phyloP scores from a whole-genome alignment of 139 green algal species.

The Picochlorum sp. region DNA sequence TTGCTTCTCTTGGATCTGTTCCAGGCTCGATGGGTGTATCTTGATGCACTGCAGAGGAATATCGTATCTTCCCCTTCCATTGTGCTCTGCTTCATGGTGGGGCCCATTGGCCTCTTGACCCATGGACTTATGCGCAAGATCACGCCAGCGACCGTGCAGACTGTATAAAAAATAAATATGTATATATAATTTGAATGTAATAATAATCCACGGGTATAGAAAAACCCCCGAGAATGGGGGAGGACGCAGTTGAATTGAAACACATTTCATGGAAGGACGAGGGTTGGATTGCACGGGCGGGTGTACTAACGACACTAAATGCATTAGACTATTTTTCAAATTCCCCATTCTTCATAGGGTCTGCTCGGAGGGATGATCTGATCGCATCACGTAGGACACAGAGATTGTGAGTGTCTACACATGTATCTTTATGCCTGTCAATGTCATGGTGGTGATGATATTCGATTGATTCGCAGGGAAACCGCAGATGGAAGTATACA shows the following conservation, averaged over 20 bases:
- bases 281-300: slow-evolving; percentile 29
- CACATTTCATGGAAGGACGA: slow-evolving; percentile 39
- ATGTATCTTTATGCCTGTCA: background rate
- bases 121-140: slow-evolving; percentile 29
- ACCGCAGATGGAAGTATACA: slow-evolving; percentile 43
- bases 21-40: slow-evolving; percentile 59
- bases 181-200: too few species aligned
- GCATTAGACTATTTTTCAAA: slow-evolving; percentile 74
- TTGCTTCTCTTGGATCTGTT: slow-evolving; percentile 75
- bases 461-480: background rate
- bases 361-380: background rate
- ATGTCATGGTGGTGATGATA: background rate
- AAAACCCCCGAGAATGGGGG: too few species aligned
- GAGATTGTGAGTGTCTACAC: background rate
- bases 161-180: too few species aligned
- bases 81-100: slow-evolving; percentile 86
- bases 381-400: too few species aligned
- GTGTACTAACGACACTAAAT: slow-evolving; percentile 36
- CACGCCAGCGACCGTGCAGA: too few species aligned
- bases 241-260: background rate
- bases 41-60: slow-evolving; percentile 51
- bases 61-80: slow-evolving; percentile 58
- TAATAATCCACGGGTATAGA: too few species aligned
- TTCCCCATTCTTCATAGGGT: slow-evolving; percentile 47
- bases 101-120: slow-evolving; percentile 65